Evolutionary conservation across 805 yeast species (phyloP).

Genomic region (Pichia kluyveri): DNA sequence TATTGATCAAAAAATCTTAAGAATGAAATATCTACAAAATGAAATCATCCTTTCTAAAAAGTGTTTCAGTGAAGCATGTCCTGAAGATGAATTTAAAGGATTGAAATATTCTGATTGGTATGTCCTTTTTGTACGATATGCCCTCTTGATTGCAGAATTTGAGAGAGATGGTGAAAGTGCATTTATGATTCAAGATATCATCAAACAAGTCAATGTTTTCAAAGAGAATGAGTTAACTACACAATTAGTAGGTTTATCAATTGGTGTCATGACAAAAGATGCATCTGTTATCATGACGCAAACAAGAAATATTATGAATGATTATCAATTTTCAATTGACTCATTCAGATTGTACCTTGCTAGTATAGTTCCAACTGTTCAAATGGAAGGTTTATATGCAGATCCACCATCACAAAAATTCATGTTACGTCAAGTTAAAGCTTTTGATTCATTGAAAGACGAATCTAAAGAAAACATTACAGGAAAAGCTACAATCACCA

Average conservation of each 20-base stretch:
- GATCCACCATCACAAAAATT: conserved; percentile 84
- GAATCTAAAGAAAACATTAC: conserved; percentile 26
- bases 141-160: conserved; percentile 55
- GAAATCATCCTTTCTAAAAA: conserved; percentile 32
- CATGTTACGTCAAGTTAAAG: conserved; percentile 81
- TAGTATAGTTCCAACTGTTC: conserved; percentile 26
- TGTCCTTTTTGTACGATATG: conserved; percentile 69
- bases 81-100: conserved; percentile 63
- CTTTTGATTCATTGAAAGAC: conserved; percentile 63
- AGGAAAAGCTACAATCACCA: conserved; percentile 73
- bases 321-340: conserved; percentile 68
- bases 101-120: conserved; percentile 77
- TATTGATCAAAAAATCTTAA: conserved; percentile 63
- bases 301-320: conserved; percentile 54
- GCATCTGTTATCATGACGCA: conserved; percentile 44
- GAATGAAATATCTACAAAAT: conserved; percentile 58
- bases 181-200: conserved; percentile 58
- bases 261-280: conserved; percentile 39
- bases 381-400: conserved; percentile 34
- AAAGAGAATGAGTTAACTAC: conserved; percentile 50
- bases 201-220: conserved; percentile 73
- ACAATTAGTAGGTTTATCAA: conserved; percentile 58
- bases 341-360: conserved; percentile 58
- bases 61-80: conserved; percentile 25
- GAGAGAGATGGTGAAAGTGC: conserved; percentile 54